phyloP scores from a whole-genome alignment of 2,329 filamentous ascomycete genomes.

The Neonectria sp. region DNA sequence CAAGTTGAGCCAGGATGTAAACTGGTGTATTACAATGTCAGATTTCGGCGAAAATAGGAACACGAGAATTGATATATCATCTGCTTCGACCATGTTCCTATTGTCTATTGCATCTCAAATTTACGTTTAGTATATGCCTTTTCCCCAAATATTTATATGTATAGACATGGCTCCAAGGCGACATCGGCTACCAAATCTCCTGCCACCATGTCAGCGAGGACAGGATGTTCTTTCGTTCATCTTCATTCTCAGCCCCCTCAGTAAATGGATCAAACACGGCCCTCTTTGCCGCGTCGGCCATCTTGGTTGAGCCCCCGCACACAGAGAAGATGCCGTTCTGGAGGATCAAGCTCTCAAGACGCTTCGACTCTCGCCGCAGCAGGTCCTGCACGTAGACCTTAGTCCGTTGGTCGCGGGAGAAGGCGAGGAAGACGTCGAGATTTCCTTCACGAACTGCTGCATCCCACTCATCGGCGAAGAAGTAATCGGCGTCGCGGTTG shows the following conservation, averaged over 20 bases:
- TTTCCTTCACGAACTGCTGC: slow-evolving; percentile 35
- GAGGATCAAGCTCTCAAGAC: slow-evolving; percentile 53
- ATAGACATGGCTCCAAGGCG: too few species aligned
- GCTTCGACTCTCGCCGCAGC: slow-evolving; percentile 60
- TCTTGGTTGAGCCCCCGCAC: slow-evolving; percentile 71
- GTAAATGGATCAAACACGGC: slow-evolving; percentile 67
- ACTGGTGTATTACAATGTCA: not conserved
- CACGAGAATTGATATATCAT: not conserved
- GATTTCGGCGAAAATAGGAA: not conserved
- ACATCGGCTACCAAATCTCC: slow-evolving; percentile 68
- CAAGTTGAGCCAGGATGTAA: not conserved
- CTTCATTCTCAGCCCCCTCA: slow-evolving; percentile 52
- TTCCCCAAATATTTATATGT: not conserved
- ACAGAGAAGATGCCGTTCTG: slow-evolving; percentile 64
- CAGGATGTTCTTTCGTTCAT: slow-evolving; percentile 57
- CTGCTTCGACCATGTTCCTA: not conserved
- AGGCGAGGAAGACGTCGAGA: slow-evolving; percentile 60
- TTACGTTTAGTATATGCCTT: not conserved
- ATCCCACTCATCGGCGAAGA: slow-evolving; percentile 85
- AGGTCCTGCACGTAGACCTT: slow-evolving; percentile 72
- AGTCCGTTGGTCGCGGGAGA: slow-evolving; percentile 63
- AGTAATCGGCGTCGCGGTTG: slow-evolving; percentile 82
- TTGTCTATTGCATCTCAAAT: not conserved
- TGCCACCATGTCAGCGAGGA: slow-evolving; percentile 65
- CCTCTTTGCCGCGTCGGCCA: slow-evolving; percentile 69